These are phyloP conservation scores for Mycena alexandri DNA, from an alignment of 768 basidiomycete genomes.

Conservation along the genomic window DNA sequence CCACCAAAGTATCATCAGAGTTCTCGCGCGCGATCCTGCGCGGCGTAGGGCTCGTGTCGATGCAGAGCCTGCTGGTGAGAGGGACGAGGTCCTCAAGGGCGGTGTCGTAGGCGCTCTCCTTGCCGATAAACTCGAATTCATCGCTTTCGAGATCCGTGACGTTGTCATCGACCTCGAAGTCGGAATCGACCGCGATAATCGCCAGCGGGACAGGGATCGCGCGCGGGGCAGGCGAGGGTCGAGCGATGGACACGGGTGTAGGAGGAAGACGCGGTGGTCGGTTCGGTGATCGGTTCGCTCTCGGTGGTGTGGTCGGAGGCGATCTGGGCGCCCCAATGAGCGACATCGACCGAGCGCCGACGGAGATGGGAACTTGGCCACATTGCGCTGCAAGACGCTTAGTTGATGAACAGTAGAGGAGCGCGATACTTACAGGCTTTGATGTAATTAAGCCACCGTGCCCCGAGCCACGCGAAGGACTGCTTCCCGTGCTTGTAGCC, in stretches of 20 bases:
- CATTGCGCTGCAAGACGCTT: neutral
- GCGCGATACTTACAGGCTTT: constrained; percentile 26
- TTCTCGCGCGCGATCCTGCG: constrained; percentile 14
- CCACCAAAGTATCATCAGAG: constrained; percentile 27
- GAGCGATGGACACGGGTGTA: constrained; percentile 2
- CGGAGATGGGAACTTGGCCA: constrained; percentile 26
- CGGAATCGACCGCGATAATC: neutral
- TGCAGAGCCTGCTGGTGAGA: neutral
- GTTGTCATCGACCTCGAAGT: neutral
- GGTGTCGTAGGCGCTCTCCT: constrained; percentile 27
- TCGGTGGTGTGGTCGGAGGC: constrained; percentile 3
- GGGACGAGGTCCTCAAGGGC: constrained; percentile 25
- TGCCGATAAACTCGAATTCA: constrained; percentile 23
- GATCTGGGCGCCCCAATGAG: neutral
- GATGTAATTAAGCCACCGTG: constrained; percentile 33
- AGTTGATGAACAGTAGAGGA: neutral
- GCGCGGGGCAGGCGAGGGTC: neutral
- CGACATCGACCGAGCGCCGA: constrained; percentile 24
- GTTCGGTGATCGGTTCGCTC: neutral
- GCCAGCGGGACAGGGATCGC: neutral
- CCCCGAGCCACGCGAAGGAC: constrained; percentile 39
- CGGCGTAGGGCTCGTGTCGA: neutral
- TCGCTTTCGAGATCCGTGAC: constrained; percentile 13
- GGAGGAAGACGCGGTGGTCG: constrained; percentile 17
- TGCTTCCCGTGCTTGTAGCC: constrained; percentile 33